Evolutionary conservation across 768 basidiomycete genomes (phyloP), one percentile per base, ranked within the genome.

Genomic region (Infundibulicybe gibba): DNA sequence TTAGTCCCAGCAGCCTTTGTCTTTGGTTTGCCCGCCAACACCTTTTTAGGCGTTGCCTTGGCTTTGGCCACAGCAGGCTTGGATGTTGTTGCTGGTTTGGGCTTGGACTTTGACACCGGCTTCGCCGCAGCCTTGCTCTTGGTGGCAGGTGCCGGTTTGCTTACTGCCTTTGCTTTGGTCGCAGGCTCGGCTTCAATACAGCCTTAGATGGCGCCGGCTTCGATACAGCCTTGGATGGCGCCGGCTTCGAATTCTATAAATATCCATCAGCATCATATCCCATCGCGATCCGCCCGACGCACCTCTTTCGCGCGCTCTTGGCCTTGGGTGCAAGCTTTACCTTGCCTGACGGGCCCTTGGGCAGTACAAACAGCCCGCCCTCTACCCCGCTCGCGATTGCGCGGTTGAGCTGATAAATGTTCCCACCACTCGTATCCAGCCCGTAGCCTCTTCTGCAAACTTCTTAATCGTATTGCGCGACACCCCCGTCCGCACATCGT

Each of bases 381-480:
- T 88, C 85, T 32, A 78, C 77, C 41, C 90, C 90, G 44, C 71
- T 66, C 37, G 76, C 66, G 64, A 94, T 88, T 48, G 90, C 89
- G 49, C 77, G 79, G 58, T 80, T 81, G 61, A 94, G 72, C 65
- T 87, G 85, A 50, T 76, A 81, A 56, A 77, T 65, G 66, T 89
- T 85, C 20, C 81, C 69, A 40, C 81, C 74, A 43, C 74, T 81
- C 54, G 86, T 79, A 55, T 84, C 81, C 52, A 95, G 67, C 52
- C 80, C 75, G 74, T 91, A 94, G 77, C 81, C 55, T 90, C 83
- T 64, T 91, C 87, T 41, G 94, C 85, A 65, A 70, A 95, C 90
- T 89, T 90, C 81, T 94, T 94, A 66, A 94, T 85, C 6, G 75
- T 75, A 16, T 71, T 67, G 41, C 92, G 77, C 12, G 90, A 92